These are phyloP conservation scores for Boeremia exigua DNA, from an alignment of 2,329 filamentous ascomycete genomes.

Conservation along the genomic window DNA sequence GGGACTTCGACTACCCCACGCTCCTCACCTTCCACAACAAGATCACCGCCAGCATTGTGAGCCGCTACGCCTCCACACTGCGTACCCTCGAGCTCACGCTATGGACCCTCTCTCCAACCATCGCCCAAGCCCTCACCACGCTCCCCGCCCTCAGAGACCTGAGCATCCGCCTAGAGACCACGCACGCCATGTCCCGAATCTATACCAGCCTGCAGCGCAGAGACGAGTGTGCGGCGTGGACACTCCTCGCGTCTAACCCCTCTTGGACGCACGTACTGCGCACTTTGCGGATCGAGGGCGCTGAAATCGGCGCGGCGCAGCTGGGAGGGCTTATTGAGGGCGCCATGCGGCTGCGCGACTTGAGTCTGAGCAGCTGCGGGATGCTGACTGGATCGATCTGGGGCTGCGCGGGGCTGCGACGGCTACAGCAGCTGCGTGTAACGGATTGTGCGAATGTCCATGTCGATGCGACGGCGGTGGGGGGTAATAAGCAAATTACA, in stretches of 20 bases:
- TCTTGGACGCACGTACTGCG: not conserved
- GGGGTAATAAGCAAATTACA: slow-evolving; percentile 17
- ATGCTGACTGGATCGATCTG: slow-evolving; percentile 12
- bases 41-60: slow-evolving; percentile 32
- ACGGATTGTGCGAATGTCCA: slow-evolving; percentile 1
- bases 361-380: slow-evolving; percentile 4
- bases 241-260: not conserved
- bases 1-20: slow-evolving; percentile 25
- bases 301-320: not conserved
- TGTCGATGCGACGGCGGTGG: not conserved
- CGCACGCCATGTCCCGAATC: slow-evolving; percentile 4
- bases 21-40: slow-evolving; percentile 39
- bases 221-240: slow-evolving; percentile 9
- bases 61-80: slow-evolving; percentile 33
- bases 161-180: slow-evolving; percentile 34
- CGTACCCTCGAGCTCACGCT: slow-evolving; percentile 37
- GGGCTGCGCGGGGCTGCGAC: not conserved
- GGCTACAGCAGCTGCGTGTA: not conserved
- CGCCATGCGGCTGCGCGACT: not conserved
- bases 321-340: not conserved
- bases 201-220: not conserved
- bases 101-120: slow-evolving; percentile 34
- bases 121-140: slow-evolving; percentile 30
- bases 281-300: not conserved
- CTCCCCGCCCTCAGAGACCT: slow-evolving; percentile 31